Percentiles rank a stretch among this genome's conserved stretches.
phyloP scores from a whole-genome alignment of 164 flowering plant genomes.

The Magnolia changhungtana region DNA sequence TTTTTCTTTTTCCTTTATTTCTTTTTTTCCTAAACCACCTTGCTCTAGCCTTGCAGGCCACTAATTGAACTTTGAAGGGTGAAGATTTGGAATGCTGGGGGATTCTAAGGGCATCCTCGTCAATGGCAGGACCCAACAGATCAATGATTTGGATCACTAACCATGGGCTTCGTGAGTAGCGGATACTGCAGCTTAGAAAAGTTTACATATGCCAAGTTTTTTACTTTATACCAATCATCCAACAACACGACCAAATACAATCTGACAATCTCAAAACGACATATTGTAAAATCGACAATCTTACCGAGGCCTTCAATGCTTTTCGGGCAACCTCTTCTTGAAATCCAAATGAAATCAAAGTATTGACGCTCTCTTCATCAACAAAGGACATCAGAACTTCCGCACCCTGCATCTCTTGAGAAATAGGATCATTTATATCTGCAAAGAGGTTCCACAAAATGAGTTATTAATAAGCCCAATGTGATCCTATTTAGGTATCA shows the following conservation, averaged over 20 bases:
- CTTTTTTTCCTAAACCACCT: background rate
- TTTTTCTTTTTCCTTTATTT: background rate
- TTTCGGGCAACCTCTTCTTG: conserved; percentile 69
- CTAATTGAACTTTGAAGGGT: background rate
- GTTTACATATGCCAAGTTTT: background rate
- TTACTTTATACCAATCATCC: no score
- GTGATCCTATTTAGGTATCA: no score
- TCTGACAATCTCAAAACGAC: background rate
- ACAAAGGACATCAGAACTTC: conserved; percentile 26
- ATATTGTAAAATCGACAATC: background rate
- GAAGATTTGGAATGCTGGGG: background rate
- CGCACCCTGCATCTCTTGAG: conserved; percentile 31
- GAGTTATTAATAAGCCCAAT: background rate
- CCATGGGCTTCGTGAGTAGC: no score
- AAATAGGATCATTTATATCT: conserved; percentile 86
- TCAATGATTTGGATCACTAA: no score
- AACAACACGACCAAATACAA: no score
- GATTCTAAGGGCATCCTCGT: background rate
- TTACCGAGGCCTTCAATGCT: conserved; percentile 83
- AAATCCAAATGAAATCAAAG: conserved; percentile 87
- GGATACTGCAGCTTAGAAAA: no score
- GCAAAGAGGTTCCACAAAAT: conserved; percentile 10
- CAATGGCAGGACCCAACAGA: background rate
- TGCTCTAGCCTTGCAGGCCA: background rate
- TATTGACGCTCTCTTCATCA: conserved; percentile 75